phyloP scores from a whole-genome alignment of 2,329 filamentous ascomycete genomes.

The Fusarium floridanum region DNA sequence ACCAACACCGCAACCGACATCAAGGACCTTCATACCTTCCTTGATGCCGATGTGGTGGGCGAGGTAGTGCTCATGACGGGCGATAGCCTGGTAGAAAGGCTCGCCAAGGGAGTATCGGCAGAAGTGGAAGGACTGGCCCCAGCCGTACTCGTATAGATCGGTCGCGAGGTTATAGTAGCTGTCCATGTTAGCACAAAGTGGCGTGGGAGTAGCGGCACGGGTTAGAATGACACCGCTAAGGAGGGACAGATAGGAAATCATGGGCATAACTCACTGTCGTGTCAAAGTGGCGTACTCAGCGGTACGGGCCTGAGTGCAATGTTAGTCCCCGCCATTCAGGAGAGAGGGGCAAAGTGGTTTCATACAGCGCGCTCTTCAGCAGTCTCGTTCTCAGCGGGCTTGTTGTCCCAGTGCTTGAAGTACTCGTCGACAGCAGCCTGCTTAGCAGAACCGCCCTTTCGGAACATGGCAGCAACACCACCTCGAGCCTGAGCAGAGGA shows the following conservation, averaged over 20 bases:
- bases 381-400: conserved; percentile 83
- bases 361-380: conserved; percentile 82
- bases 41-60: conserved; percentile 89
- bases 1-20: conserved; percentile 97
- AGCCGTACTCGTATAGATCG: conserved; percentile 96
- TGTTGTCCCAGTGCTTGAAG: conserved; percentile 97
- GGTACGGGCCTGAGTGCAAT: conserved; percentile 72
- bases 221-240: not conserved
- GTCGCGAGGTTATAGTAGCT: conserved; percentile 98
- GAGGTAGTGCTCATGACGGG: conserved; percentile 97
- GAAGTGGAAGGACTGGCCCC: conserved; percentile 98
- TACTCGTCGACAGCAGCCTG: conserved; percentile 89
- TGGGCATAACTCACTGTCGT: conserved; percentile 76
- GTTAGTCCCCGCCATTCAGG: conserved; percentile 36
- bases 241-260: not conserved
- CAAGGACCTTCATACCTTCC: conserved; percentile 89
- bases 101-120: conserved; percentile 91
- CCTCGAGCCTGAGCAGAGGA: conserved; percentile 75
- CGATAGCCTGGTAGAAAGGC: conserved; percentile 90
- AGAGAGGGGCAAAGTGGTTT: conserved; percentile 36
- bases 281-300: conserved; percentile 94
- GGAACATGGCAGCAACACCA: conserved; percentile 85
- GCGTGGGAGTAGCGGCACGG: not conserved
- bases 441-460: conserved; percentile 82
- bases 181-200: conserved; percentile 35